Evolutionary conservation across 1,284 basidiomycete species (phyloP).

Genomic region (Ustilago esculenta): DNA sequence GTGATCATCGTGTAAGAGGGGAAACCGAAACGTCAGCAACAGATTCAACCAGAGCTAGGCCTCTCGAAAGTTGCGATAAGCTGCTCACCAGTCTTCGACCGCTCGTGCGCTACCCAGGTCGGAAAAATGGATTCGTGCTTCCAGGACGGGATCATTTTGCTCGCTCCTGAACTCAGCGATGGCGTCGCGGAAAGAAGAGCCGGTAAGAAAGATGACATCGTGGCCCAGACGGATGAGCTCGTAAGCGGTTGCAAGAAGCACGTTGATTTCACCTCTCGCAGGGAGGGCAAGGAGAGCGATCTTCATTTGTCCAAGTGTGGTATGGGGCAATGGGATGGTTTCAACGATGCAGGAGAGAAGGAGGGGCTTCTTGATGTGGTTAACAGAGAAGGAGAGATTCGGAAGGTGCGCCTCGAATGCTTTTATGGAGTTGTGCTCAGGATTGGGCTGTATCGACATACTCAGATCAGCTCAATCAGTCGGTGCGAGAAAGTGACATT

Average conservation of each 20-base stretch:
- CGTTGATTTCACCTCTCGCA: slow-evolving; percentile 46
- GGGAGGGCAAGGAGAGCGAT: slow-evolving; percentile 42
- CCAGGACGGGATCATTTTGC: slow-evolving; percentile 14
- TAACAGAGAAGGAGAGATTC: background rate
- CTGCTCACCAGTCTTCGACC: slow-evolving; percentile 32
- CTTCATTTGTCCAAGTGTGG: slow-evolving; percentile 29
- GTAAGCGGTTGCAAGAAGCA: slow-evolving; percentile 37
- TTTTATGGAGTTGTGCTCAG: slow-evolving; percentile 4
- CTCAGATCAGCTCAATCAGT: no score
- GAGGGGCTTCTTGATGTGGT: background rate
- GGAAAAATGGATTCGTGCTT: slow-evolving; percentile 21
- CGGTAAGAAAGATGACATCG: slow-evolving; percentile 32
- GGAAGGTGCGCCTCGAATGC: no score
- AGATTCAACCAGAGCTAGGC: no score
- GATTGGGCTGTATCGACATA: no score
- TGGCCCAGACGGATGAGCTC: slow-evolving; percentile 34
- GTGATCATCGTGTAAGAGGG: no score
- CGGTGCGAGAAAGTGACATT: no score
- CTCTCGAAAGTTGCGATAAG: no score
- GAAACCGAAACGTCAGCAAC: no score
- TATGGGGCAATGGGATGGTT: no score
- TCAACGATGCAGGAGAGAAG: no score
- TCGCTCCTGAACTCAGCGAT: slow-evolving; percentile 24
- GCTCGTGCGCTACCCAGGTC: slow-evolving; percentile 15
- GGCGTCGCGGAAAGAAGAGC: slow-evolving; percentile 26